Percentiles rank a stretch among this genome's conserved stretches.
Conservation (phyloP, 495 filamentous ascomycete species). For the Hypoxylon intermedium region DNA sequence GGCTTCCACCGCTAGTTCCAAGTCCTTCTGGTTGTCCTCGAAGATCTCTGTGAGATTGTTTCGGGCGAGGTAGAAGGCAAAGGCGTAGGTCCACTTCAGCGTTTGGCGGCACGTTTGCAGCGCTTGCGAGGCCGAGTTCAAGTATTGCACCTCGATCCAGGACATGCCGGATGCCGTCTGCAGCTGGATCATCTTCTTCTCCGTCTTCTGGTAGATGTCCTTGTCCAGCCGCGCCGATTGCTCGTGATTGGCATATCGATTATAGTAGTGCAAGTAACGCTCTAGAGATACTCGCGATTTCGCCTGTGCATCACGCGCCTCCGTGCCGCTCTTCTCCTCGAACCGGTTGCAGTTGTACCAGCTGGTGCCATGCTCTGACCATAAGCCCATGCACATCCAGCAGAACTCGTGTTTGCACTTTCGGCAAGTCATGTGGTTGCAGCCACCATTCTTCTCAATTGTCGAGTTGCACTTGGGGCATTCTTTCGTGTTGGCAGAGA, state of each 20-base stretch:
- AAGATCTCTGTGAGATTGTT: conserved; percentile 98
- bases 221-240: conserved; percentile 97
- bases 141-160: conserved; percentile 98
- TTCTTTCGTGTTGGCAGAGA: conserved; percentile 98
- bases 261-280: conserved; percentile 97
- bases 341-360: conserved; percentile 99
- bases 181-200: conserved; percentile 97
- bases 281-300: conserved; percentile 88
- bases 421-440: conserved; percentile 99
- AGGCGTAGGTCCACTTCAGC: conserved; percentile 98
- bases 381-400: conserved; percentile 99
- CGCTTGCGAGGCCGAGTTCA: conserved; percentile 89
- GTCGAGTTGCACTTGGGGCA: conserved; percentile 95
- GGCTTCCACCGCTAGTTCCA: conserved; percentile 95
- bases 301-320: conserved; percentile 89
- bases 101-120: conserved; percentile 96
- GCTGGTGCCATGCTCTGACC: conserved; percentile 98
- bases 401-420: conserved; percentile 99
- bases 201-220: conserved; percentile 92
- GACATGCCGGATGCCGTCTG: conserved; percentile 93
- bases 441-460: conserved; percentile 98
- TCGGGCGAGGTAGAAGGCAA: conserved; percentile 92
- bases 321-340: conserved; percentile 91
- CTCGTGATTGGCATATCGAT: conserved; percentile 98
- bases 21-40: conserved; percentile 97